Evolutionary conservation across 257 asterid genomes (phyloP), one percentile per base, ranked within the genome.

Genomic region (Parsonsia alboflavescens): DNA sequence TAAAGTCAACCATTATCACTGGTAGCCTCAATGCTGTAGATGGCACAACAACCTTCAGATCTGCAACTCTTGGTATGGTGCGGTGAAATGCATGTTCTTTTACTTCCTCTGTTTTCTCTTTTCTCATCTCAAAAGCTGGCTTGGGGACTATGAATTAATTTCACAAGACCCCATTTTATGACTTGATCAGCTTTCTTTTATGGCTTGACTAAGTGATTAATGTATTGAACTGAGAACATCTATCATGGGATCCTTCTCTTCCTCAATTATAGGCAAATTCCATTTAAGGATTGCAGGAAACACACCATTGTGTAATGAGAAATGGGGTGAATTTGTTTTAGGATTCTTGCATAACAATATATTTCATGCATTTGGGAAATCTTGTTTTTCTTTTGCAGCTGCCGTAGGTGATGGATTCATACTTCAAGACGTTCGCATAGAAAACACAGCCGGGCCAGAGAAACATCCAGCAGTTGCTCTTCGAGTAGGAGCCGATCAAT

Each of bases 391-490:
- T 21, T 10, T 9, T 72, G 80, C 86, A 88, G 93, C 91, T 44
- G 87, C 88, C 7, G 87, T 83, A 16, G 90, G 84, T 0, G 80
- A 84, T 30, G 86, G 86, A 28, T 79, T 87, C 71, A 86, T 89
- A 24, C 83, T 84, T 10, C 90, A 87, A 77, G 94, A 89, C 83
- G 63, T 89, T 0, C 26, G 87, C 61, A 80, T 86, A 68, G 79
- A 80, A 28, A 88, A 88, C 85, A 86, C 87, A 45, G 93, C 93
- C 24, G 93, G 91, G 1, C 87, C 91, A 59, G 86, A 78, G 10
- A 88, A 86, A 87, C 85, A 76, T 70, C 93, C 86, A 80, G 93
- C 93, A 10, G 93, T 88, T 59, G 93, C 93, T 48, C 88, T 88
- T 10, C 88, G 89, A 3, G 87, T 85, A 3, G 88, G 87, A 1